Conservation (phyloP, 345 rosid genomes). For the Excoecaria agallocha region DNA sequence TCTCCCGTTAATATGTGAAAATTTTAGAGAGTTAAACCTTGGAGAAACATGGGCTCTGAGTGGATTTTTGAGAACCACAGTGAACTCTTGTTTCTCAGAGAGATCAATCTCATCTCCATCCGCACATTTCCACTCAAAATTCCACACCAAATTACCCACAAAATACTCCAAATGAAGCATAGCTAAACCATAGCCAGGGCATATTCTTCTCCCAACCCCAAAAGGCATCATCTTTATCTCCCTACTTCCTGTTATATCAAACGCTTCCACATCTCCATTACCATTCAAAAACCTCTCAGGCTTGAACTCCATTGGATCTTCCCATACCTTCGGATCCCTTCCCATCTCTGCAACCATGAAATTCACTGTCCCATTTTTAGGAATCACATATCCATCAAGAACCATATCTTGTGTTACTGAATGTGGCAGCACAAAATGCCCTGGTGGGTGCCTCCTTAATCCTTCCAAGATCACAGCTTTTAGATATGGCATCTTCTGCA, state of each 20-base stretch:
- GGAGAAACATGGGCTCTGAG: not conserved
- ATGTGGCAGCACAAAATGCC: conserved; percentile 6
- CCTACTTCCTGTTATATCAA: conserved; percentile 2
- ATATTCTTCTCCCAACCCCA: not conserved
- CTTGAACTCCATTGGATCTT: not conserved
- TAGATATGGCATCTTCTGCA: not conserved
- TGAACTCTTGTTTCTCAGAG: not conserved
- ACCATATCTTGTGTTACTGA: not conserved
- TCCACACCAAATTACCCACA: not conserved
- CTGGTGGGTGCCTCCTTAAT: not conserved
- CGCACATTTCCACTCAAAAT: not conserved
- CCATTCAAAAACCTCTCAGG: not conserved
- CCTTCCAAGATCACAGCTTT: not conserved
- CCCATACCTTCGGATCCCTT: not conserved
- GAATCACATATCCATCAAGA: not conserved
- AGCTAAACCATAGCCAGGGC: not conserved
- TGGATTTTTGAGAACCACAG: not conserved
- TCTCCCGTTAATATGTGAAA: no score
- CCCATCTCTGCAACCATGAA: conserved; percentile 1
- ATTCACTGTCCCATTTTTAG: not conserved
- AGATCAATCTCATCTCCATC: not conserved
- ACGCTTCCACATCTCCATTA: not conserved
- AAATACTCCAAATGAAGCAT: not conserved
- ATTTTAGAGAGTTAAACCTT: not conserved
- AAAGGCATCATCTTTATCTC: conserved; percentile 5